Evolutionary conservation across 177 flowering plant species (phyloP).

Genomic region (Tripterygium wilfordii): DNA sequence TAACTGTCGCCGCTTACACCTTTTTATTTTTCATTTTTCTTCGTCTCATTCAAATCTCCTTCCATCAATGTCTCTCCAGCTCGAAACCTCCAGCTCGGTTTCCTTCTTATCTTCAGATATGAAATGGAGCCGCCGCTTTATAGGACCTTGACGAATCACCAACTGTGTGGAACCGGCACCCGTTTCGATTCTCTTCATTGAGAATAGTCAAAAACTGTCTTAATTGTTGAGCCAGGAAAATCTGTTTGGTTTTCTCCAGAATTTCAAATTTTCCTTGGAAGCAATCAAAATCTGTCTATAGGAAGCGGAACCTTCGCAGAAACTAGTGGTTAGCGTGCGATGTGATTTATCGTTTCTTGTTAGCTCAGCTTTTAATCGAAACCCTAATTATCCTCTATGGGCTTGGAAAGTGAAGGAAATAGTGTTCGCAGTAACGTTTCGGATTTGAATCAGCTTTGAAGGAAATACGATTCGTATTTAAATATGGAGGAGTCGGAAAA

Average conservation of each 20-base stretch:
- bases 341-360: no score
- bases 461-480: not conserved
- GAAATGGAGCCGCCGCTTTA: constrained; percentile 17
- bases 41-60: constrained; percentile 9
- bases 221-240: no score
- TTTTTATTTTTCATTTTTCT: not conserved
- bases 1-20: constrained; percentile 28
- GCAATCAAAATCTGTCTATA: constrained; percentile 1
- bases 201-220: no score
- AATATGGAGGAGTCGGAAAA: constrained; percentile 31
- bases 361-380: no score
- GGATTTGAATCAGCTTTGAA: no score
- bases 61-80: constrained; percentile 1
- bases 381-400: no score
- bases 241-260: no score
- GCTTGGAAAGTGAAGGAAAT: no score
- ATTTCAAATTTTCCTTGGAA: constrained; percentile 7
- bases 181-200: constrained; percentile 3
- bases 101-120: constrained; percentile 8
- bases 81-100: constrained; percentile 2
- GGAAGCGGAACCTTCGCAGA: no score
- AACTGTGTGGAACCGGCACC: constrained; percentile 8
- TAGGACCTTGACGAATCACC: constrained; percentile 6
- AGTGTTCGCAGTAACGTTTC: no score
- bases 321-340: no score